Base-by-base conservation (phyloP, 306 rosid species). In the Castanospermum australe region DNA sequence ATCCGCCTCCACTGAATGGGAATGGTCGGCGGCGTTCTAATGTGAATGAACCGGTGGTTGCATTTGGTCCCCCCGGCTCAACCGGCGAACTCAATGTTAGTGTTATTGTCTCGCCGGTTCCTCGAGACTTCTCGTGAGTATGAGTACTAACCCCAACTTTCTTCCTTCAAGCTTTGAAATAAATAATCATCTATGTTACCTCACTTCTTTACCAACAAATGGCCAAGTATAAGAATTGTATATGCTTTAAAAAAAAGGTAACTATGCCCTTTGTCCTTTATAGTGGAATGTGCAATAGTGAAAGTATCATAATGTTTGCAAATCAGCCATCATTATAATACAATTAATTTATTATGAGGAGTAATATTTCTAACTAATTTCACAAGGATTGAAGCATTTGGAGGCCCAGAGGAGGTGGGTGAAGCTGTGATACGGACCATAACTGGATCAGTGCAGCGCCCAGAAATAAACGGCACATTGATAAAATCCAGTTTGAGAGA, bases 71-170 rank as follows among this genome's bases (percentile, higher is more conserved):
- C 2, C 98, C 99, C 0, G 94, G 96, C 20, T 85, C 97, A 0
- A 89, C 70, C 30, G 98, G 98, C 28, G 99, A 93, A 86, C 91
- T 93, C 91, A 96, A 93, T 54, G 96, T 93, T 45, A 90, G 99
- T 22, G 91, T 93, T 81, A 91, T 96, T 60, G 96, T 89, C 30
- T 93, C 98, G 0, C 82, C 88, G 0, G 97, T 93, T 81, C 69
- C 98, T 54, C 90, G 42, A 82, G 93, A 91, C 52, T 96, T 96
- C 88, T 86, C 88, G 99, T 93, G 78, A 89, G 92, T 76, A 60
- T n/a, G n/a, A n/a, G n/a, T n/a, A n/a, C n/a, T n/a, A n/a, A n/a
- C n/a, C n/a, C n/a, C n/a, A n/a, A 20, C 17, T 8, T 13, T 28
- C 18, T 45, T 42, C 21, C 17, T 4, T 36, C 41, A 28, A 3